phyloP scores from a whole-genome alignment of 2,329 filamentous ascomycete species.

The Fusarium austroafricanum region DNA sequence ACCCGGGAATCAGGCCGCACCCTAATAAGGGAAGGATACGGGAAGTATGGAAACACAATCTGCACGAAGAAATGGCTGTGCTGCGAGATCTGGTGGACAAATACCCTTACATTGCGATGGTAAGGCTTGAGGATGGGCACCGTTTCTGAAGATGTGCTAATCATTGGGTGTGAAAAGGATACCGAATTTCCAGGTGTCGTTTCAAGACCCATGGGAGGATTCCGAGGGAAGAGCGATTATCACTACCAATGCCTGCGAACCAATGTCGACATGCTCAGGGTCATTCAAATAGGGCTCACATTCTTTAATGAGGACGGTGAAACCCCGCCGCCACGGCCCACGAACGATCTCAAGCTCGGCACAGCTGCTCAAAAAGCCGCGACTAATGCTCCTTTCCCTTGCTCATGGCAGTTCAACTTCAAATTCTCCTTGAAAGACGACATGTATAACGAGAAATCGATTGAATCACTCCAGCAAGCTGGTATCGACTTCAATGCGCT shows the following conservation, averaged over 20 bases:
- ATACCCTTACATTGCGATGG: conserved; percentile 98
- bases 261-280: conserved; percentile 96
- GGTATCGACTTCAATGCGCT: conserved; percentile 92
- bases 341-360: conserved; percentile 55
- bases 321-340: conserved; percentile 77
- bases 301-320: conserved; percentile 93
- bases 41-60: conserved; percentile 94
- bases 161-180: conserved; percentile 68
- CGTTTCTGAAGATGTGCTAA: conserved; percentile 24
- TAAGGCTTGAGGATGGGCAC: conserved; percentile 58
- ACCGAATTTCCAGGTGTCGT: conserved; percentile 99
- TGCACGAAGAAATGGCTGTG: conserved; percentile 89
- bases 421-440: conserved; percentile 93
- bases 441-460: conserved; percentile 97
- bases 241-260: conserved; percentile 98
- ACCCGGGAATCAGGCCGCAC: conserved; percentile 57
- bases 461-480: conserved; percentile 87
- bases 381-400: conserved; percentile 71
- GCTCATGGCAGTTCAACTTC: conserved; percentile 99
- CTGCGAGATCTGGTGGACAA: conserved; percentile 86
- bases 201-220: conserved; percentile 92
- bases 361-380: conserved; percentile 55
- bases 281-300: conserved; percentile 96
- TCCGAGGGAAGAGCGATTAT: conserved; percentile 95
- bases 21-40: conserved; percentile 86